Percentiles rank a stretch among this genome's conserved stretches.
phyloP scores from a whole-genome alignment of 768 basidiomycete species.

The Lactarius deliciosus region DNA sequence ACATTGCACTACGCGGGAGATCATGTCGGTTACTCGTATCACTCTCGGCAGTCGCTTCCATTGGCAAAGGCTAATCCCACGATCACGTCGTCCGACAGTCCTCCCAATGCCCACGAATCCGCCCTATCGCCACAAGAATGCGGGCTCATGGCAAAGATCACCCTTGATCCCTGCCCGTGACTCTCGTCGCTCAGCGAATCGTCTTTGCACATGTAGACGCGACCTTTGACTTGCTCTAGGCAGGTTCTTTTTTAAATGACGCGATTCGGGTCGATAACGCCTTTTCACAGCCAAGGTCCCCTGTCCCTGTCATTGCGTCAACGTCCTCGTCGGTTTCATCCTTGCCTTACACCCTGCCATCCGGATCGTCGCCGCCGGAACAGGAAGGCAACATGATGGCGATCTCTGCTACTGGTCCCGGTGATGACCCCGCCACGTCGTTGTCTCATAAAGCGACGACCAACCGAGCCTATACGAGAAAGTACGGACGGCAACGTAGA shows the following conservation, averaged over 20 bases:
- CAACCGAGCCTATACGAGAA: neutral
- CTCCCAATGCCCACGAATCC: too few species aligned
- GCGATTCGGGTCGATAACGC: neutral
- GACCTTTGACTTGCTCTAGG: neutral
- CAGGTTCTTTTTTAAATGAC: neutral
- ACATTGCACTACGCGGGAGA: fast-evolving
- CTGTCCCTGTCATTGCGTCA: neutral
- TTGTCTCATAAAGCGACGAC: neutral
- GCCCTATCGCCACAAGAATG: conserved; percentile 18
- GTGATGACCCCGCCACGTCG: too few species aligned
- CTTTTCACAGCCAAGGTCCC: conserved; percentile 4
- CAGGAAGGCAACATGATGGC: too few species aligned
- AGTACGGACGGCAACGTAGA: neutral
- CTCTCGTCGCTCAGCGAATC: neutral
- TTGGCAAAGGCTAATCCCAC: neutral
- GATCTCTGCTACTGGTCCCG: neutral
- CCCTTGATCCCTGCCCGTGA: too few species aligned
- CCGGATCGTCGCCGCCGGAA: neutral
- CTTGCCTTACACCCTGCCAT: conserved; percentile 10
- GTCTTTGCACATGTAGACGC: neutral
- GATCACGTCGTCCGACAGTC: neutral
- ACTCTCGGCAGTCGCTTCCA: too few species aligned
- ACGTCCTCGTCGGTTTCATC: neutral
- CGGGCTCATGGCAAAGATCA: neutral
- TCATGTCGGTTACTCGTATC: too few species aligned